Evolutionary conservation across 139 green algal genomes (phyloP).

Genomic region (Micromonas commoda): DNA sequence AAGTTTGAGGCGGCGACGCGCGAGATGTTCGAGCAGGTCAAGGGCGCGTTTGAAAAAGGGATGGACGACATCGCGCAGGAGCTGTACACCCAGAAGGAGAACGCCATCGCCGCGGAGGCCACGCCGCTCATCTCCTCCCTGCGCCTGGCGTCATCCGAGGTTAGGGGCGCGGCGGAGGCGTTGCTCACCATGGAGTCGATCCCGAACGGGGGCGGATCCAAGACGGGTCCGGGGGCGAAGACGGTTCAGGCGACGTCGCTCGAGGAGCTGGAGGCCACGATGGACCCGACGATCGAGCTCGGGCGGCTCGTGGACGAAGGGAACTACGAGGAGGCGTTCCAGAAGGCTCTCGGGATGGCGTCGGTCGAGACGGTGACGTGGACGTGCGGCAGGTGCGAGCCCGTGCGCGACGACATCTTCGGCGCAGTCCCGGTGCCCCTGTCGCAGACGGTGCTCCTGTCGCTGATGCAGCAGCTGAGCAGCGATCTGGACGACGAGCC

Average conservation of each 20-base stretch:
- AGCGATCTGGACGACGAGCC: slow-evolving; percentile 41
- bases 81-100: not conserved
- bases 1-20: not conserved
- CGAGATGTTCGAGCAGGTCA: slow-evolving; percentile 10
- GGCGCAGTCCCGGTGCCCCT: slow-evolving; percentile 3
- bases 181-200: no score
- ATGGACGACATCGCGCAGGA: slow-evolving; percentile 11
- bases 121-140: not conserved
- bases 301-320: slow-evolving; percentile 4
- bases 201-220: no score
- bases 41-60: not conserved
- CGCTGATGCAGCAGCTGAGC: slow-evolving; percentile 63
- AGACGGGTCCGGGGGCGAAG: no score
- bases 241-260: not conserved
- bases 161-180: not conserved
- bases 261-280: slow-evolving; percentile 29
- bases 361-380: slow-evolving; percentile 52
- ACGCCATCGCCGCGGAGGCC: not conserved
- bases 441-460: slow-evolving; percentile 58
- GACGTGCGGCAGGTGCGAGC: slow-evolving; percentile 48
- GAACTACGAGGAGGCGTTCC: slow-evolving; percentile 20
- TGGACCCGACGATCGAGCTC: slow-evolving; percentile 33
- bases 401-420: slow-evolving; percentile 29
- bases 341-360: not conserved
- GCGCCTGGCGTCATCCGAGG: not conserved